Conservation (phyloP, 306 rosid species). For the Trifolium repens region DNA sequence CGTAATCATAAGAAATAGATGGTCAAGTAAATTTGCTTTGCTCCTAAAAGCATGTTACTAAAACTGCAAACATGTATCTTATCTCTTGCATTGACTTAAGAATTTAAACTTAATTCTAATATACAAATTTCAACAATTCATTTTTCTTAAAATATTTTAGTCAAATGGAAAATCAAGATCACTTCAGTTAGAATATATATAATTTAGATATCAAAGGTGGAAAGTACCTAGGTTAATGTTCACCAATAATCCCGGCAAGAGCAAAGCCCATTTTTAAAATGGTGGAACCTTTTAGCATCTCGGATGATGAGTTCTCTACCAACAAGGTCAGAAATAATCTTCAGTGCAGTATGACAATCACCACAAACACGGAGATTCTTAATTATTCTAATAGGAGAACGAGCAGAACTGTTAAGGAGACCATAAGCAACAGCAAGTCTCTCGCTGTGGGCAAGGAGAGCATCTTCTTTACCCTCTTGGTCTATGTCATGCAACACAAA, state of each 20-base stretch:
- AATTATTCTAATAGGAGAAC: conserved; percentile 72
- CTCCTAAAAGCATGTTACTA: neutral
- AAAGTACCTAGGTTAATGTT: conserved; percentile 46
- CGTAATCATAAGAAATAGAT: neutral
- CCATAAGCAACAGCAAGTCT: conserved; percentile 83
- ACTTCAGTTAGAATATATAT: neutral
- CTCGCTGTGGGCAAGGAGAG: conserved; percentile 84
- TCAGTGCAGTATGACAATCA: conserved; percentile 31
- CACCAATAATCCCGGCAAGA: conserved; percentile 59
- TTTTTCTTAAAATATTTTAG: neutral
- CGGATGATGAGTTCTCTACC: conserved; percentile 33
- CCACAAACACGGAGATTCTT: conserved; percentile 36
- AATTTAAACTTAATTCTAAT: neutral
- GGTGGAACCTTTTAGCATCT: conserved; percentile 38
- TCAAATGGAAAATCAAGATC: neutral
- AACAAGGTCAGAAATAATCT: conserved; percentile 29
- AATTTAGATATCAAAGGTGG: conserved; percentile 9
- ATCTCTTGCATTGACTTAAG: neutral
- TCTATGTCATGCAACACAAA: conserved; percentile 84
- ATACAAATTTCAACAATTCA: neutral
- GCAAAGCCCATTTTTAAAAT: conserved; percentile 52
- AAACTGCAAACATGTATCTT: conserved; percentile 11
- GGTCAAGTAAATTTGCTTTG: neutral
- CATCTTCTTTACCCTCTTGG: conserved; percentile 81
- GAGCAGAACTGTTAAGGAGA: conserved; percentile 64